Evolutionary conservation across 1,139 yeast species (phyloP).

Genomic region (Geotrichum bryndzae): DNA sequence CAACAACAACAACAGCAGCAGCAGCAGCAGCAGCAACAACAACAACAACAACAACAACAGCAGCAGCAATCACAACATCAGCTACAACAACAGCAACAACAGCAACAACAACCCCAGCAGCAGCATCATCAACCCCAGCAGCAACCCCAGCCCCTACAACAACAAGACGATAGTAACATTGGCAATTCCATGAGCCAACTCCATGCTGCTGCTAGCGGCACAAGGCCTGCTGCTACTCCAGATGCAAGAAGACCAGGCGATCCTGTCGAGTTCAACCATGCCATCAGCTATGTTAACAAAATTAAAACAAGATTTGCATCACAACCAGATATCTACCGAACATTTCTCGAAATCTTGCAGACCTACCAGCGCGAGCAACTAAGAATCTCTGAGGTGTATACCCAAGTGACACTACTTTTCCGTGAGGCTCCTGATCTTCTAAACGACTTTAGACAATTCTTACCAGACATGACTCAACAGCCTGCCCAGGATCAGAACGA

Average conservation of each 20-base stretch:
- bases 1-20: not conserved
- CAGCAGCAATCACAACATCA: not conserved
- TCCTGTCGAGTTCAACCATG: constrained; percentile 95
- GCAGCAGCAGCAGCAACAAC: not conserved
- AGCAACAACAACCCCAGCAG: constrained; percentile 19
- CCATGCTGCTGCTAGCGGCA: constrained; percentile 39
- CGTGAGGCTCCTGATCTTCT: constrained; percentile 90
- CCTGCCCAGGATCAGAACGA: constrained; percentile 20
- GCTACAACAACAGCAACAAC: constrained; percentile 26
- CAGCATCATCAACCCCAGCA: constrained; percentile 12
- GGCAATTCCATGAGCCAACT: constrained; percentile 35
- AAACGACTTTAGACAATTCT: constrained; percentile 89
- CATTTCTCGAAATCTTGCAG: constrained; percentile 87
- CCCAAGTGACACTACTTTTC: constrained; percentile 83
- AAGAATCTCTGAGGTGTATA: constrained; percentile 90
- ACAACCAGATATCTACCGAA: constrained; percentile 94
- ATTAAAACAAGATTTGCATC: constrained; percentile 89
- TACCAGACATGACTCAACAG: constrained; percentile 70
- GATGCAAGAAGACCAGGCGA: constrained; percentile 45
- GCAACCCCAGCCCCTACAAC: not conserved
- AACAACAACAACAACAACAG: not conserved
- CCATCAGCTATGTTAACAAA: constrained; percentile 91
- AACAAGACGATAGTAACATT: constrained; percentile 2
- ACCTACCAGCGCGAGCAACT: constrained; percentile 94
- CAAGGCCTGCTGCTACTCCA: constrained; percentile 24